Evolutionary conservation across 192 early-diverging fungal species (phyloP).

Genomic region (Helicostylum pulchrum): DNA sequence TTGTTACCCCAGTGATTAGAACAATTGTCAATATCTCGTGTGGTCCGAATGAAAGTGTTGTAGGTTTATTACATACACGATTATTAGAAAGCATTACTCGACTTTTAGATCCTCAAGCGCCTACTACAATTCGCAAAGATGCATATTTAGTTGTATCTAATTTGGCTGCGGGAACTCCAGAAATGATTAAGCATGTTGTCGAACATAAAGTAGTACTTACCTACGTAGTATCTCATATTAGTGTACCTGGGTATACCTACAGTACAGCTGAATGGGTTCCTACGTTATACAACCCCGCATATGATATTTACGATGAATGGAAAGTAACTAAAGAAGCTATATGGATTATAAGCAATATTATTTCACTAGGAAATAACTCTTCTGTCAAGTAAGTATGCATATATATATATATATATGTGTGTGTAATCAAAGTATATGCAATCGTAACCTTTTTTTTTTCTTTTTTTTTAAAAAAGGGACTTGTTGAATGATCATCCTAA

Average conservation of each 20-base stretch:
- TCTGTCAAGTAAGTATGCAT: constrained; percentile 27
- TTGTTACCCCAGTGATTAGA: constrained; percentile 21
- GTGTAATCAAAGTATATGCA: too few species aligned
- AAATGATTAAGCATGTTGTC: constrained; percentile 19
- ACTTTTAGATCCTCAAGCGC: constrained; percentile 4
- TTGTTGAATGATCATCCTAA: constrained; percentile 20
- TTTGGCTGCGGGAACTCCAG: constrained; percentile 22
- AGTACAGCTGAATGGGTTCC: constrained; percentile 10
- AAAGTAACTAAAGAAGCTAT: constrained; percentile 33
- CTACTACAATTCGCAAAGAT: constrained; percentile 21
- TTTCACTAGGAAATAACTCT: constrained; percentile 20
- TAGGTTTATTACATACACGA: constrained; percentile 6
- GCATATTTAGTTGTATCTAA: constrained; percentile 33
- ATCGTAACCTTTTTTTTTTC: too few species aligned
- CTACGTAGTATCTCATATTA: constrained; percentile 19
- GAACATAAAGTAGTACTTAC: constrained; percentile 17
- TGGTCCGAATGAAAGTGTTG: constrained; percentile 27
- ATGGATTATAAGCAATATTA: constrained; percentile 31
- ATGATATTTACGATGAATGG: constrained; percentile 31
- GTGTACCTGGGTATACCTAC: constrained; percentile 19
- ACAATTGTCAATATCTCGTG: constrained; percentile 37
- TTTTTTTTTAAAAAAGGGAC: constrained; percentile 1
- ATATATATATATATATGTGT: too few species aligned
- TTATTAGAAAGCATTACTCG: constrained; percentile 4
- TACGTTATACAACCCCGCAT: not conserved